A percentile compares a stretch with the other conserved stretches of the same genome.
Conservation (phyloP, 2,329 filamentous ascomycete species). For the Stemphylium lycopersici region DNA sequence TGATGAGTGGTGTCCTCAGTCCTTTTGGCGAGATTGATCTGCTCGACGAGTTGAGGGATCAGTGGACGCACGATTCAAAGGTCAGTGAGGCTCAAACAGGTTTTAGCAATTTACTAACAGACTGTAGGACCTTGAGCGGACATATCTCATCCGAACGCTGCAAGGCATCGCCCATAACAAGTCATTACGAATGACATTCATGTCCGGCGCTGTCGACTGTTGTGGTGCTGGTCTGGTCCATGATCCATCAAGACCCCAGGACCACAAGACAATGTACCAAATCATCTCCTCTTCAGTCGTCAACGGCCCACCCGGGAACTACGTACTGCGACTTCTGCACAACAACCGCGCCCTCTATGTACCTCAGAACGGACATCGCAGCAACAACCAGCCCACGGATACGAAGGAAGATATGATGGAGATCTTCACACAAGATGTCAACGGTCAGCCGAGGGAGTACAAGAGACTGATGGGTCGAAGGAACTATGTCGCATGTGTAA, state of each 20-base stretch:
- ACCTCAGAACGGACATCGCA: conserved; percentile 81
- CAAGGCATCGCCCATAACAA: conserved; percentile 96
- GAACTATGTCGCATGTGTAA: conserved; percentile 93
- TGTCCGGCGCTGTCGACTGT: conserved; percentile 90
- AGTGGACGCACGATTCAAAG: conserved; percentile 98
- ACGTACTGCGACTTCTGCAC: conserved; percentile 93
- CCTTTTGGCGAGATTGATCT: conserved; percentile 97
- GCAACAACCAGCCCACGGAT: conserved; percentile 74
- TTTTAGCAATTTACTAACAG: conserved; percentile 11
- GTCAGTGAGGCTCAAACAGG: conserved; percentile 46
- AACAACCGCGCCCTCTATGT: conserved; percentile 92
- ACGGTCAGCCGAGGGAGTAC: conserved; percentile 79
- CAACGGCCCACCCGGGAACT: conserved; percentile 81
- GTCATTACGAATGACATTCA: conserved; percentile 93
- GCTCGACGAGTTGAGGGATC: conserved; percentile 89
- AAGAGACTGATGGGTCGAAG: conserved; percentile 91
- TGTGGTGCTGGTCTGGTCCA: conserved; percentile 93
- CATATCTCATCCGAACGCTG: conserved; percentile 92
- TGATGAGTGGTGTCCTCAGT: conserved; percentile 95
- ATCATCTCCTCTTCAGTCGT: conserved; percentile 93
- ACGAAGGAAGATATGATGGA: conserved; percentile 99
- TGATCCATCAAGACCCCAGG: conserved; percentile 85
- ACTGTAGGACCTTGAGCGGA: conserved; percentile 82
- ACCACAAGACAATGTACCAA: conserved; percentile 99
- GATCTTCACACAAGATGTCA: conserved; percentile 94